A percentile compares a stretch with the other conserved stretches of the same genome.
These are phyloP conservation scores for Pholiota molesta DNA, from an alignment of 768 basidiomycete genomes.

Conservation along the genomic window DNA sequence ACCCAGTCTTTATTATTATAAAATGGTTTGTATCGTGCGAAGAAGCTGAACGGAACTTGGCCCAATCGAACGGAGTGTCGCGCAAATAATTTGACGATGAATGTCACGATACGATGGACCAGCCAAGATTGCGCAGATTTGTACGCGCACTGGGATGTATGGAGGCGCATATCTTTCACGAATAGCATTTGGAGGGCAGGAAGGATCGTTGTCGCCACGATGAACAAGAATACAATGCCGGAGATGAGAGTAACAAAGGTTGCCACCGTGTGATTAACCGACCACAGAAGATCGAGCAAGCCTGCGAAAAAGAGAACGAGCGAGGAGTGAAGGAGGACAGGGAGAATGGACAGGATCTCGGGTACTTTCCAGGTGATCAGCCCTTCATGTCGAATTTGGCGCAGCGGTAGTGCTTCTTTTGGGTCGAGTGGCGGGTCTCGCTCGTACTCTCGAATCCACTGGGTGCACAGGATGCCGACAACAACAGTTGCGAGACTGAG, in stretches of 20 bases:
- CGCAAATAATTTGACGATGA: conserved; percentile 3
- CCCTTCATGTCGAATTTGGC: conserved; percentile 25
- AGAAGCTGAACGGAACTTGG: conserved; percentile 5
- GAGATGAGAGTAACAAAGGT: conserved; percentile 16
- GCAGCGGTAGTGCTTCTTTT: conserved; percentile 19
- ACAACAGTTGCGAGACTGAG: conserved; percentile 29
- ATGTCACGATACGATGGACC: conserved; percentile 10
- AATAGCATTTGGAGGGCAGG: conserved; percentile 17
- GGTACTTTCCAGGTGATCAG: conserved; percentile 25
- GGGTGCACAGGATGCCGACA: conserved; percentile 28
- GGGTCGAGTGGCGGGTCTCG: conserved; percentile 15
- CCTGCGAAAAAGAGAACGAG: conserved; percentile 26
- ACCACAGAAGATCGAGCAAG: conserved; percentile 23
- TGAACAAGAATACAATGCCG: conserved; percentile 14
- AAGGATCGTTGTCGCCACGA: conserved; percentile 14
- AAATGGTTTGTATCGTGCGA: conserved; percentile 11
- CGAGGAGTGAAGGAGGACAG: conserved; percentile 21
- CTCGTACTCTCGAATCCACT: conserved; percentile 29
- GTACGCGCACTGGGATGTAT: conserved; percentile 17
- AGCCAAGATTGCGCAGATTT: conserved; percentile 23
- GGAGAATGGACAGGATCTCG: conserved; percentile 17
- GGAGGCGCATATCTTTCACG: conserved; percentile 5
- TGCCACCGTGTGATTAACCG: conserved; percentile 18
- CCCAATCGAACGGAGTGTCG: background rate
- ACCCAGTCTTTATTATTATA: conserved; percentile 15